A percentile compares a stretch with the other conserved stretches of the same genome.
Evolutionary conservation across 2,329 filamentous ascomycete genomes (phyloP).

Genomic region (Botryotinia convoluta): DNA sequence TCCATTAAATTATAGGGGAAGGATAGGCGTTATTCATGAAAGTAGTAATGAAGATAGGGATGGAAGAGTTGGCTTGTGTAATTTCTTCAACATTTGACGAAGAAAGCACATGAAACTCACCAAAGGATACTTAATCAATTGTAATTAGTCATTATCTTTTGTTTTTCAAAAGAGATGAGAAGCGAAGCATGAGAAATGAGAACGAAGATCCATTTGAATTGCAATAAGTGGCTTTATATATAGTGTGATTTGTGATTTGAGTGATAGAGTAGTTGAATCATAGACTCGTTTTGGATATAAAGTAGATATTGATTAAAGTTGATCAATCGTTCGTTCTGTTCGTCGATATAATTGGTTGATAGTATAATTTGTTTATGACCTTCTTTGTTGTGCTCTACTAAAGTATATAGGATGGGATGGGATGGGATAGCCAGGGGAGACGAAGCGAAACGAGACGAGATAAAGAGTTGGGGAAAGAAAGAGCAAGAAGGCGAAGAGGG

Average conservation of each 20-base stretch:
- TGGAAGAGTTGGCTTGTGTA: background rate
- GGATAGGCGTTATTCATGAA: constrained; percentile 10
- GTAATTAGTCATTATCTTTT: constrained; percentile 9
- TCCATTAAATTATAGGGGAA: constrained; percentile 12
- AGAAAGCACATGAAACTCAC: background rate
- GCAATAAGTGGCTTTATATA: background rate
- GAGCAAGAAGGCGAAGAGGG: too few relatives aligned
- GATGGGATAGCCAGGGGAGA: too few relatives aligned
- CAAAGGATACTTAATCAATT: constrained; percentile 9
- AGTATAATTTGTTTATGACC: background rate
- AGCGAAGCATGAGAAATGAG: constrained; percentile 1
- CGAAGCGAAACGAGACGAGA: too few relatives aligned
- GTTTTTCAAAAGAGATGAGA: background rate
- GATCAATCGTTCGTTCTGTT: background rate
- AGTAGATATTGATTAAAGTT: background rate
- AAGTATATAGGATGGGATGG: background rate
- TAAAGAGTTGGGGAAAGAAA: too few relatives aligned
- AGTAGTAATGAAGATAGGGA: constrained; percentile 1
- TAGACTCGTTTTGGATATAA: background rate
- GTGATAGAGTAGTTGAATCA: background rate
- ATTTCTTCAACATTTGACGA: background rate
- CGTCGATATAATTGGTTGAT: background rate
- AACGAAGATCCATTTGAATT: background rate
- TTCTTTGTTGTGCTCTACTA: background rate
- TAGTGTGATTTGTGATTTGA: background rate